Evolutionary conservation across 768 basidiomycete species (phyloP), one percentile per base, ranked within the genome.

Genomic region (Lactarius tabidus): DNA sequence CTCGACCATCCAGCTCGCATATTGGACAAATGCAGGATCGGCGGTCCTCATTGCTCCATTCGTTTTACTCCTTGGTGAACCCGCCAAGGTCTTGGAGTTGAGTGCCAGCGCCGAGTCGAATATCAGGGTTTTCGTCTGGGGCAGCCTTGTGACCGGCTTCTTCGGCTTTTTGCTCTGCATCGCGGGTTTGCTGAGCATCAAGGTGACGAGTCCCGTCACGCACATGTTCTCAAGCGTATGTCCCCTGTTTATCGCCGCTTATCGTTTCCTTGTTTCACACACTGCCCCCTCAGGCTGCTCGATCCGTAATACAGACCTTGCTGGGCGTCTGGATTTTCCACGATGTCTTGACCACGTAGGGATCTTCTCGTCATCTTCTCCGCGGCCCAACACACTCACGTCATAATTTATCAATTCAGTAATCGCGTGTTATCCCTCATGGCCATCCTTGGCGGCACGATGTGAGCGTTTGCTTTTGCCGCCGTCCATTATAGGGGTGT

Each of bases 211-310:
- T 63, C 91, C 91, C 6, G 82, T 93, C 60, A 91, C 90, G 1
- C 91, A 92, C 73, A 93, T 91, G 89, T 89, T 93, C 76, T 87
- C 86, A 18, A 88, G 82, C 68, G 89, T 90, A 70, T 73, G 86
- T 80, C 31, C 45, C 43, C 38, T 35, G 1, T 60, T 43, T 17
- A 62, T 54, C 33, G 31, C n/a, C 9, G 18, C 29, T 17, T 35
- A 48, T 14, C 28, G 20, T 26, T n/a, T 28, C 29, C 33, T n/a
- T 38, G 31, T 43, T 26, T 60, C 18, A 59, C 28, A 15, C 29
- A 15, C 29, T 38, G 29, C 26, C 10, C 33, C 17, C 38, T 20
- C 18, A 52, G 91, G 89, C 91, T 33, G 89, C 88, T 9, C 82
- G 89, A 63, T 90, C 90, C 8, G 93, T 93, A 23, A 78, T 95